Percentiles rank a stretch among this genome's conserved stretches.
Conservation (phyloP, 2,329 filamentous ascomycete species). For the Scedosporium minutisporum region DNA sequence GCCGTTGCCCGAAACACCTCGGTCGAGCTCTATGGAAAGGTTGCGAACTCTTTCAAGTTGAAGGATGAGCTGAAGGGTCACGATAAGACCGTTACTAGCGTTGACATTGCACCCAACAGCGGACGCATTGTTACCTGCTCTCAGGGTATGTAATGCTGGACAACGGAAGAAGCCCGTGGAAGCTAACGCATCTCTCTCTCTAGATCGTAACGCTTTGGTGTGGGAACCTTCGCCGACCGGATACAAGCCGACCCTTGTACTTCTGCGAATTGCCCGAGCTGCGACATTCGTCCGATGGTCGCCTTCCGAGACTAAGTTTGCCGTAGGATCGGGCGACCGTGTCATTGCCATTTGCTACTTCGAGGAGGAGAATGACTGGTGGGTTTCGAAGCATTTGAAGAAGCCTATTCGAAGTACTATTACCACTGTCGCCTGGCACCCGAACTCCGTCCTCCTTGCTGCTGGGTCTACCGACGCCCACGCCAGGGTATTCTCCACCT, state of each 20-base stretch:
- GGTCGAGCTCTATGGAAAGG: slow-evolving; percentile 76
- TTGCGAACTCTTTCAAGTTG: slow-evolving; percentile 66
- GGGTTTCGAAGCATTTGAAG: slow-evolving; percentile 98
- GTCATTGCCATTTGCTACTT: slow-evolving; percentile 98
- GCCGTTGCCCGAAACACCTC: slow-evolving; percentile 85
- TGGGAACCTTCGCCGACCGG: slow-evolving; percentile 90
- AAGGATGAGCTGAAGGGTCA: slow-evolving; percentile 92
- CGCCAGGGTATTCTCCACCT: slow-evolving; percentile 86
- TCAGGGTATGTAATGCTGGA: slow-evolving; percentile 55
- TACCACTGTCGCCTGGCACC: slow-evolving; percentile 91
- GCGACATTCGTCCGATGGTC: slow-evolving; percentile 97
- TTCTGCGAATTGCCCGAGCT: slow-evolving; percentile 92
- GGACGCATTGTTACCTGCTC: slow-evolving; percentile 97
- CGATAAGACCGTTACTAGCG: slow-evolving; percentile 92
- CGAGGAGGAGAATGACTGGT: slow-evolving; percentile 99
- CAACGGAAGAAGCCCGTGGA: no score
- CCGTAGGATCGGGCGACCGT: slow-evolving; percentile 88
- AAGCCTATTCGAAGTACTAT: slow-evolving; percentile 98
- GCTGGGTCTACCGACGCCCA: slow-evolving; percentile 97
- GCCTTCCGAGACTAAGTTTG: slow-evolving; percentile 93
- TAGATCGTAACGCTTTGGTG: slow-evolving; percentile 93
- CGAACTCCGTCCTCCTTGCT: slow-evolving; percentile 89
- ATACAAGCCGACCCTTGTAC: slow-evolving; percentile 94
- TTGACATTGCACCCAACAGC: slow-evolving; percentile 84
- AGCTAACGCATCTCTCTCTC: background rate